phyloP scores from a whole-genome alignment of 176 grass and related monocot species.

The Carex scoparia region DNA sequence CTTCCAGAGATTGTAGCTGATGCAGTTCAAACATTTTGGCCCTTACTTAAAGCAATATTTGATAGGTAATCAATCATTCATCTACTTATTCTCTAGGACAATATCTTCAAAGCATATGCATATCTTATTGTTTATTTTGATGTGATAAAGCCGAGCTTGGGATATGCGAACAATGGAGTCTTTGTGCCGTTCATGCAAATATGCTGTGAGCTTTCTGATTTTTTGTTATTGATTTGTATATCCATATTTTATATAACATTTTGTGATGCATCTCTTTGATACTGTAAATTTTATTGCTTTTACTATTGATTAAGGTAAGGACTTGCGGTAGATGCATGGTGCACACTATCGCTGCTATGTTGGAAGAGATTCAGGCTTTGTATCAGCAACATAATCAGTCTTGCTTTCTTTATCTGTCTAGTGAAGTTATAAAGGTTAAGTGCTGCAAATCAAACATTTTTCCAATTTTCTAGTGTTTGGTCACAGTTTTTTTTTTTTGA shows the following conservation, averaged over 20 bases:
- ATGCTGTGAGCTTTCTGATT: slow-evolving; percentile 67
- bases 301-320: slow-evolving; percentile 58
- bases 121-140: slow-evolving; percentile 14
- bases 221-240: not conserved
- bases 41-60: slow-evolving; percentile 78
- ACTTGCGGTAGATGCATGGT: slow-evolving; percentile 82
- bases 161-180: slow-evolving; percentile 97
- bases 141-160: slow-evolving; percentile 73
- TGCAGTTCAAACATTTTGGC: slow-evolving; percentile 79
- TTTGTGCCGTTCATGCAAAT: slow-evolving; percentile 91
- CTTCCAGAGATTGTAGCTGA: slow-evolving; percentile 91
- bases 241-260: slow-evolving; percentile 10
- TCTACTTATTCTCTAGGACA: slow-evolving; percentile 1
- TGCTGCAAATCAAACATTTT: not conserved
- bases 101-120: not conserved
- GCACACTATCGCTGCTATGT: slow-evolving; percentile 80
- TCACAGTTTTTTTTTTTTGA: not conserved
- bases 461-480: not conserved
- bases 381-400: slow-evolving; percentile 94
- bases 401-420: slow-evolving; percentile 96
- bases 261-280: slow-evolving; percentile 29
- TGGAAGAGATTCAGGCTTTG: slow-evolving; percentile 83
- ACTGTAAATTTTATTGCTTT: slow-evolving; percentile 25
- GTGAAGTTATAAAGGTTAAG: slow-evolving; percentile 98
- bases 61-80: slow-evolving; percentile 59